Base-by-base conservation (phyloP, 495 filamentous ascomycete species). In the Neurospora sp. region DNA sequence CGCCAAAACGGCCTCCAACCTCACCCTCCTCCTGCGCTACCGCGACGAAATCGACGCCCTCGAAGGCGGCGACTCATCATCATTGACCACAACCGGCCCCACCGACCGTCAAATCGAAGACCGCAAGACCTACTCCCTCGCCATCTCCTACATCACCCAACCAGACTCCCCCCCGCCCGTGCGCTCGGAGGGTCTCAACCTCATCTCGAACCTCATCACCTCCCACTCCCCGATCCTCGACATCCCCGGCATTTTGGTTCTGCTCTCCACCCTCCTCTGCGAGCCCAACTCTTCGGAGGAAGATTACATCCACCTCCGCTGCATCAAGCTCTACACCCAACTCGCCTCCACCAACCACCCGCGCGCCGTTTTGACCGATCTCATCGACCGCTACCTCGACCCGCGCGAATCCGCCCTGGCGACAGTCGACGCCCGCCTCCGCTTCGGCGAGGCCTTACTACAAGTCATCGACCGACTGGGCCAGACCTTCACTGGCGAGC, bases 131-230 rank as follows among this genome's bases (percentile, higher is more conserved):
- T 92, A 96, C 75, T 86, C 83, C 70, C 85, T 92, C 20, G 92
- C 92, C 7, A 83, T 96, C 39, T 87, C 86, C 1, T 92, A 94
- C 77, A 89, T 96, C 71, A 90, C 89, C 22, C 78, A 82, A 39
- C 70, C 80, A 1, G 92, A 93, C 71, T 87, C 90, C 0, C 89
- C 93, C 0, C 87, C 93, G 8, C 93, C 93, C 0, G 90, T 94
- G 10, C 89, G 92, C 39, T 90, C 89, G 6, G 91, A 96, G 78
- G 93, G 92, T 10, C 87, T 97, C 42, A 89, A 90, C 27, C 85
- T 93, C 1, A 81, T 96, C 18, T 88, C 89, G 0, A 82, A 83
- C 39, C 81, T 97, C 20, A 88, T 96, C 74, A 82, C 84, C 39
- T 83, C 86, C 20, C 78, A 84, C 20, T 92, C 87, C 10, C 86